These are phyloP conservation scores for Oryza longistaminata DNA, from an alignment of 176 grass and related monocot species.

Conservation along the genomic window DNA sequence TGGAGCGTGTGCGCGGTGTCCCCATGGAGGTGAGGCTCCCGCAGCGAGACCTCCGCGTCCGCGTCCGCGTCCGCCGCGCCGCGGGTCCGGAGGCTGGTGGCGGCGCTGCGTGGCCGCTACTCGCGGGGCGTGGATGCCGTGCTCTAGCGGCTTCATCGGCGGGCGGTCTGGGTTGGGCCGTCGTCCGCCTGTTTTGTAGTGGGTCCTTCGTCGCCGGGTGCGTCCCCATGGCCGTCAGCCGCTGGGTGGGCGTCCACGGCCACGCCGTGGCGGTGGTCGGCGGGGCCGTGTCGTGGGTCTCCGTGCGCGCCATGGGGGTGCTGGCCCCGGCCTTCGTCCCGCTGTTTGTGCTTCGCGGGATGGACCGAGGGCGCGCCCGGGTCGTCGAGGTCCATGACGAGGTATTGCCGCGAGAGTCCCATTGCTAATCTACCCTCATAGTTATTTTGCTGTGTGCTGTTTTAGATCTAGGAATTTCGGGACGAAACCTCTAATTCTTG, in stretches of 20 bases:
- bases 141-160: not conserved
- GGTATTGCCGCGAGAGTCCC: too few species aligned
- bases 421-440: too few species aligned
- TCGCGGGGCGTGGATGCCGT: not conserved
- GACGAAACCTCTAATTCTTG: too few species aligned
- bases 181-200: too few species aligned
- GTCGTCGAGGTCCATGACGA: too few species aligned
- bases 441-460: too few species aligned
- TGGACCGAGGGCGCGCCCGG: not conserved
- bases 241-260: not conserved
- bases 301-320: not conserved
- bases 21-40: not conserved
- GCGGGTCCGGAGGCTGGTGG: not conserved
- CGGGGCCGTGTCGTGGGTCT: not conserved
- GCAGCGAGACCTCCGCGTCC: not conserved
- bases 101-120: not conserved
- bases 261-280: not conserved
- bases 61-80: not conserved
- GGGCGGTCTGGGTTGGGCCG: not conserved
- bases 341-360: not conserved
- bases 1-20: not conserved
- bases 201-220: not conserved
- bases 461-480: too few species aligned
- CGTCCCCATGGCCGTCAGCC: not conserved
- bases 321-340: not conserved